A percentile compares a stretch with the other conserved stretches of the same genome.
These are phyloP conservation scores for Sporothrix brunneoviolacea DNA, from an alignment of 2,329 filamentous ascomycete genomes.

Conservation along the genomic window DNA sequence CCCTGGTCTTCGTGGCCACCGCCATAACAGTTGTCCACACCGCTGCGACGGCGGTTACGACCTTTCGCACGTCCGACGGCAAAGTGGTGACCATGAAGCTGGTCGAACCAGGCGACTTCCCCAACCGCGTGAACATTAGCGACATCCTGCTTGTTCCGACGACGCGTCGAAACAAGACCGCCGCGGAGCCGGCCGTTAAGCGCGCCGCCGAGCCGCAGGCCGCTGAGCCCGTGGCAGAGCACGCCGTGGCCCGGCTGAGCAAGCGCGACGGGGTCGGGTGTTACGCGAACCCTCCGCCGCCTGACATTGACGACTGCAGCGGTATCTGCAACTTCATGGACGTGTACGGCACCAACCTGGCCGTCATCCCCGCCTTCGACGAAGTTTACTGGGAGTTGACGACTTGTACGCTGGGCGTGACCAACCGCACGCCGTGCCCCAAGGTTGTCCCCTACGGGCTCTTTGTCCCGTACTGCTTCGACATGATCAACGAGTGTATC, in stretches of 20 bases:
- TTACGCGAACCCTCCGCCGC: background rate
- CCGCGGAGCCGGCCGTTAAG: background rate
- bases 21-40: background rate
- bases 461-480: background rate
- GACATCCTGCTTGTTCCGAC: background rate
- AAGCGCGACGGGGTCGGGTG: background rate
- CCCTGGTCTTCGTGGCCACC: background rate
- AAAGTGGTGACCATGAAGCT: background rate
- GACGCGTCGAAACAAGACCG: background rate
- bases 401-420: background rate
- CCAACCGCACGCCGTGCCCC: background rate
- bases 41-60: background rate
- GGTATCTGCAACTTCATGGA: background rate
- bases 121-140: background rate
- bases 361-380: background rate
- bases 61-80: background rate
- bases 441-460: background rate
- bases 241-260: background rate
- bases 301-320: background rate
- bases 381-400: background rate
- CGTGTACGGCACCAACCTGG: background rate
- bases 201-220: too few species aligned
- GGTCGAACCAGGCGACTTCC: background rate
- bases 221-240: too few species aligned
- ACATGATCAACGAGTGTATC: background rate